Conservation (phyloP, 2,329 filamentous ascomycete species). For the Didymella keratinophila region DNA sequence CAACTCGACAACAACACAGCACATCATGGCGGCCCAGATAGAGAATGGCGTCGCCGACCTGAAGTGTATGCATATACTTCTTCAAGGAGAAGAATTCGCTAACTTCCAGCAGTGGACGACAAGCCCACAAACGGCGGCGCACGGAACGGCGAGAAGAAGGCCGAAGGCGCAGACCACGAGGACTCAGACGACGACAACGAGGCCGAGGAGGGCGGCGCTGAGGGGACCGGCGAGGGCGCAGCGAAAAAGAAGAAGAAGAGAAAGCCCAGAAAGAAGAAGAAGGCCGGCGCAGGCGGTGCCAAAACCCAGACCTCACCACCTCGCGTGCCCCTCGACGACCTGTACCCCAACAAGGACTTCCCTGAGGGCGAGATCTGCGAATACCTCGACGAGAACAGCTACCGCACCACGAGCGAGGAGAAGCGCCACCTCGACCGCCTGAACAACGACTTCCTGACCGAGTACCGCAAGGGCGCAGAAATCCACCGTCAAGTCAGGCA, state of each 20-base stretch:
- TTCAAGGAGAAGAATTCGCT: not conserved
- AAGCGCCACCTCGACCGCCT: constrained; percentile 83
- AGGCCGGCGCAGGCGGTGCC: constrained; percentile 56
- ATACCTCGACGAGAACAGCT: constrained; percentile 78
- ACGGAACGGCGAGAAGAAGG: constrained; percentile 50
- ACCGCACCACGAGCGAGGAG: constrained; percentile 83
- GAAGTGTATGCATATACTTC: constrained; percentile 41
- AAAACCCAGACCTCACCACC: constrained; percentile 81
- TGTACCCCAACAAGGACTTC: constrained; percentile 77
- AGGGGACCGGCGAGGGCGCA: constrained; percentile 46
- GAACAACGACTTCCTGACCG: constrained; percentile 78
- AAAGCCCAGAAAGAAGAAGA: constrained; percentile 76
- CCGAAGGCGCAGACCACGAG: constrained; percentile 58
- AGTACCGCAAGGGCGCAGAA: constrained; percentile 86
- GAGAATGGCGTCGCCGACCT: constrained; percentile 49
- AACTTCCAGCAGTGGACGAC: constrained; percentile 46
- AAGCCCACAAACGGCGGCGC: constrained; percentile 41
- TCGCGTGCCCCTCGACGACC: constrained; percentile 73
- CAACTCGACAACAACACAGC: constrained; percentile 7
- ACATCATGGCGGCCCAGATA: constrained; percentile 50
- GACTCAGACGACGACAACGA: constrained; percentile 65
- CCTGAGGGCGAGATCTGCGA: constrained; percentile 81
- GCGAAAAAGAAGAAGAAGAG: constrained; percentile 86
- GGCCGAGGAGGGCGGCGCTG: constrained; percentile 56
- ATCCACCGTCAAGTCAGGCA: constrained; percentile 87